These are phyloP conservation scores for Spirogloea muscicola DNA, from an alignment of 139 green algal genomes.

Conservation along the genomic window DNA sequence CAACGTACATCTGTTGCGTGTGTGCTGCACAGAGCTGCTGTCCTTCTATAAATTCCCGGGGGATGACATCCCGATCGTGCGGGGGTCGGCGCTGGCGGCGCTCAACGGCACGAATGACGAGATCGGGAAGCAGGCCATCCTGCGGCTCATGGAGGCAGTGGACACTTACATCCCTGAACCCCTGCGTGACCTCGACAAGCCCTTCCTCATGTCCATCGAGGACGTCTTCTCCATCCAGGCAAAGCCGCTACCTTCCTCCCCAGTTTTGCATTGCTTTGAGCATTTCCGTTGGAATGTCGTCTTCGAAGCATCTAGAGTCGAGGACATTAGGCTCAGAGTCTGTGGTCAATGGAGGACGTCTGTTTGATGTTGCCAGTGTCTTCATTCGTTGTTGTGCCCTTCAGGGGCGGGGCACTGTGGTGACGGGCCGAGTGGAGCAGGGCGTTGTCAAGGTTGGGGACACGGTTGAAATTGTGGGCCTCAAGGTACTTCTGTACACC, in stretches of 20 bases:
- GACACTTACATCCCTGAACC: constrained; percentile 82
- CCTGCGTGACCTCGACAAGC: constrained; percentile 83
- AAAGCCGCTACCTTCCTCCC: no score
- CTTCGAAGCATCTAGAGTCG: no score
- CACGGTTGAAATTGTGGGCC: constrained; percentile 90
- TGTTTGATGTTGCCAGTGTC: background rate
- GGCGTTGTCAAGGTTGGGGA: constrained; percentile 88
- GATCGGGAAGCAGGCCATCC: constrained; percentile 77
- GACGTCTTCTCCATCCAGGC: constrained; percentile 93
- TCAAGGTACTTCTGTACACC: no score
- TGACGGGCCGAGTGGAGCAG: constrained; percentile 90
- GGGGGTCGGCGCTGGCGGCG: constrained; percentile 55
- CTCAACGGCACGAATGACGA: constrained; percentile 81
- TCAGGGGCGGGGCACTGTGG: constrained; percentile 86
- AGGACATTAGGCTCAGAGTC: no score
- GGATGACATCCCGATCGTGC: constrained; percentile 88
- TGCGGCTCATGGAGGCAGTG: constrained; percentile 69
- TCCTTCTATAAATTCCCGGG: constrained; percentile 96
- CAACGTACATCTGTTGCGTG: no score
- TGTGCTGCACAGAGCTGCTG: constrained; percentile 79
- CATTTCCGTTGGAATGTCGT: no score
- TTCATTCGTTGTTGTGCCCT: background rate
- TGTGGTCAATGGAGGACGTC: background rate
- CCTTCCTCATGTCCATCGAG: constrained; percentile 95
- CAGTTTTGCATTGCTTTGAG: no score